Base-by-base conservation (phyloP, 148 eudicot genomes). In the Persicaria tinctoria region DNA sequence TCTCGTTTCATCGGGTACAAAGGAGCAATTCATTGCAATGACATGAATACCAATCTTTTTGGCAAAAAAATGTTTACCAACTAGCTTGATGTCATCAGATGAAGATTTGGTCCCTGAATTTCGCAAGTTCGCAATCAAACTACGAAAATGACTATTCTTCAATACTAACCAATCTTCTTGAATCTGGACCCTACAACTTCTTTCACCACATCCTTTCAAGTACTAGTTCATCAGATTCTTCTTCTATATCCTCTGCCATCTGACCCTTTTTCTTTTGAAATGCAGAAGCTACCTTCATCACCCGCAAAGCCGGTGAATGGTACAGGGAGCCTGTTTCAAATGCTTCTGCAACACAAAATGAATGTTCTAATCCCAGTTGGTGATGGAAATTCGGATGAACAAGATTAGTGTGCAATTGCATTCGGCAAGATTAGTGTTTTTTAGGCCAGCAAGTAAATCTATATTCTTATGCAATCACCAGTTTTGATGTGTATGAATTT, bases 271-370 rank as follows among this genome's bases (percentile, higher is more conserved):
- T 5, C 13, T 23, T 46, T 66, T 83, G 54, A 48, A 72, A 49
- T 84, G 89, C 97, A 95, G 98, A 95, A 76, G 97, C 98, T 72
- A 87, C 80, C 46, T 95, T 95, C 85, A 90, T 95, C 80, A 90
- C 93, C 72, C 89, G 98, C 9, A 80, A 89, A 74, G 84, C 84
- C 20, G 79, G 88, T 56, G 81, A 88, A 68, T 92, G 97, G 98
- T 95, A 92, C 76, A 17, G 81, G 20, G 97, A 95, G 79, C 92
- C 97, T 51, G 63, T 77, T 62, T 83, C 92, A 48, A 78, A 81
- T 16, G 78, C 73, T 63, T 72, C 82, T 74, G 16, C 56, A 44
- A 41, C 70, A 12, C 47, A 41, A 44, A 47, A 66, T 5, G 47
- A 5, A 5, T 66, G 10, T 66, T 63, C 68, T 16, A 32, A 45